A percentile compares a stretch with the other conserved stretches of the same genome.
These are phyloP conservation scores for Gomphus sp. DNA, from an alignment of 1,284 basidiomycete species.

Conservation along the genomic window DNA sequence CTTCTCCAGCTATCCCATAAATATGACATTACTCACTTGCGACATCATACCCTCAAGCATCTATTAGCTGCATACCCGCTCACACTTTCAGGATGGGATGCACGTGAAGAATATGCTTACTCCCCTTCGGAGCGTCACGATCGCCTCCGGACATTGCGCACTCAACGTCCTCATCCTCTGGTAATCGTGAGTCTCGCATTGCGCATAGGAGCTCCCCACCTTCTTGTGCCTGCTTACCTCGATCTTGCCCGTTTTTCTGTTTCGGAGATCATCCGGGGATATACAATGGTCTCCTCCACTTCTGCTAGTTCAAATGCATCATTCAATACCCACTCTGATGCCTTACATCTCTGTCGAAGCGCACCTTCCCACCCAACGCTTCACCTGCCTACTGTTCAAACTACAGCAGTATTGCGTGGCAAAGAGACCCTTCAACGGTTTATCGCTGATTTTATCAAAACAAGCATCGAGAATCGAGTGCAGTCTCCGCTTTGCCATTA, in stretches of 20 bases:
- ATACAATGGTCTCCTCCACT: not conserved
- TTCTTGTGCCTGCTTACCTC: not conserved
- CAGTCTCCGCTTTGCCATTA: not conserved
- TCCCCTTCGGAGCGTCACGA: not conserved
- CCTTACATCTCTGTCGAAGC: not conserved
- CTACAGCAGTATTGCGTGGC: not conserved
- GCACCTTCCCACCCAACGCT: not conserved
- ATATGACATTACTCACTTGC: not conserved
- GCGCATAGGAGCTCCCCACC: not conserved
- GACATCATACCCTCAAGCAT: not conserved
- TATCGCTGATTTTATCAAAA: conserved; percentile 2
- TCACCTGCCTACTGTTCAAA: not conserved
- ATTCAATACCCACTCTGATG: not conserved
- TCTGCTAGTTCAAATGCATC: not conserved
- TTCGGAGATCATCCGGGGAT: not conserved
- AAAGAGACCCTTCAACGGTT: not conserved
- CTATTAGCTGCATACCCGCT: not conserved
- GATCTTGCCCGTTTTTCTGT: conserved; percentile 1
- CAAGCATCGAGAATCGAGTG: not conserved
- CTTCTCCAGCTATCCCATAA: not conserved
- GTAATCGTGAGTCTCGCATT: not conserved
- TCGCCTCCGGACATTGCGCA: not conserved
- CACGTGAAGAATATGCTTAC: not conserved
- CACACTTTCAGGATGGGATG: not conserved
- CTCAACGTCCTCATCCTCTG: not conserved